These are phyloP conservation scores for Cercospora sp. DNA, from an alignment of 2,329 filamentous ascomycete species.

Conservation along the genomic window DNA sequence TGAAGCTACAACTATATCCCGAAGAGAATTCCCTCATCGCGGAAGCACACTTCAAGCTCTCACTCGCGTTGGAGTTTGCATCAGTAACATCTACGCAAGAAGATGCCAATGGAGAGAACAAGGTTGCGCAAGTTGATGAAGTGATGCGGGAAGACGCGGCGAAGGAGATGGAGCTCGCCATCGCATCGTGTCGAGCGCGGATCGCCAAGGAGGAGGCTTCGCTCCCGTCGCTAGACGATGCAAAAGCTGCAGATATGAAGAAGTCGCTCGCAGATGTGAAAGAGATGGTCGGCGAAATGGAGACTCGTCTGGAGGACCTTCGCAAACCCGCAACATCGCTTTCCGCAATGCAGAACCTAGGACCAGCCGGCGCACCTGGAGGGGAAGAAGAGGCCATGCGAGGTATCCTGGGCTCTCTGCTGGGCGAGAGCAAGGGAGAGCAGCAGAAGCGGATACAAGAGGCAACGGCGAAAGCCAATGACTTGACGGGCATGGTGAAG, in stretches of 20 bases:
- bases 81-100: conserved; percentile 66
- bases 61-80: conserved; percentile 89
- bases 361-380: conserved; percentile 50
- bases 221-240: conserved; percentile 56
- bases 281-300: conserved; percentile 77
- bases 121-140: conserved; percentile 61
- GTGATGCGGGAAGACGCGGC: conserved; percentile 69
- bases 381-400: conserved; percentile 49
- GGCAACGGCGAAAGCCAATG: conserved; percentile 71
- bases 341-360: conserved; percentile 47
- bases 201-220: conserved; percentile 69
- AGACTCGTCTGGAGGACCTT: conserved; percentile 72
- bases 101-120: conserved; percentile 42
- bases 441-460: conserved; percentile 68
- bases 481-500: conserved; percentile 72
- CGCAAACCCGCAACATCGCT: conserved; percentile 63
- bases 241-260: conserved; percentile 62
- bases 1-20: conserved; percentile 77
- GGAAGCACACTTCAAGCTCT: conserved; percentile 95
- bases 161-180: conserved; percentile 70
- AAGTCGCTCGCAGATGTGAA: conserved; percentile 70
- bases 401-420: conserved; percentile 64
- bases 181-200: conserved; percentile 70
- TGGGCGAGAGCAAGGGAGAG: conserved; percentile 63
- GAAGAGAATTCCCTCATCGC: conserved; percentile 82